A percentile compares a stretch with the other conserved stretches of the same genome.
Evolutionary conservation across 306 rosid genomes (phyloP).

Genomic region (Cicer yamashitae): DNA sequence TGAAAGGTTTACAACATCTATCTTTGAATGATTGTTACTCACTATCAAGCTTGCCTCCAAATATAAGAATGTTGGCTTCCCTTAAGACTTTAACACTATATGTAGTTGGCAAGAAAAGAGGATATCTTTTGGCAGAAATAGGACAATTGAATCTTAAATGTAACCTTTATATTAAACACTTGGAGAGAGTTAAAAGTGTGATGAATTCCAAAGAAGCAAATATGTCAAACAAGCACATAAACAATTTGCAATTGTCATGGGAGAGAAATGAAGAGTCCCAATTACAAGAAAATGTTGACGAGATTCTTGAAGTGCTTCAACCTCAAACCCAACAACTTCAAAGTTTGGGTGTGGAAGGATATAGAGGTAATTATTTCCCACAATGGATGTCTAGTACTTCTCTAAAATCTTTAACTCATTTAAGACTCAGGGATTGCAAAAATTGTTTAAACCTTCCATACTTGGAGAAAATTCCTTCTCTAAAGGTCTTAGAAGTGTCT

Average conservation of each 20-base stretch:
- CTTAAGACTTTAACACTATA: slow-evolving; percentile 1
- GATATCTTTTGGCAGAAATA: slow-evolving; percentile 35
- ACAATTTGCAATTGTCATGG: slow-evolving; percentile 9
- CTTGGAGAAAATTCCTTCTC: slow-evolving; percentile 16
- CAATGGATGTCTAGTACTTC: slow-evolving; percentile 34
- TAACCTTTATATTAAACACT: slow-evolving; percentile 17
- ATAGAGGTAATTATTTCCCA: slow-evolving; percentile 18
- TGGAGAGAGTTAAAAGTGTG: slow-evolving; percentile 13
- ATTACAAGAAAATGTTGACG: slow-evolving; percentile 4
- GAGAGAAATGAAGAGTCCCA: background rate
- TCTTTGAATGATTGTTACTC: rapidly evolving
- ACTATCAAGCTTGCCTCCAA: background rate
- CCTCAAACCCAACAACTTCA: slow-evolving; percentile 9
- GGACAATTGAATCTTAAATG: slow-evolving; percentile 28
- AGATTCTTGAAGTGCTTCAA: slow-evolving; percentile 33
- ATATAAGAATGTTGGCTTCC: background rate
- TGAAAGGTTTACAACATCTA: slow-evolving; percentile 31
- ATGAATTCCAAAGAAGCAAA: slow-evolving; percentile 28
- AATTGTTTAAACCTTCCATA: slow-evolving; percentile 1
- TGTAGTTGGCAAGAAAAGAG: slow-evolving; percentile 17
- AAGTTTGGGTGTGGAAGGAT: background rate
- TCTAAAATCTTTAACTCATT: background rate
- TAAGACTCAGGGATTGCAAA: background rate
- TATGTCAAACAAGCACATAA: slow-evolving; percentile 3
- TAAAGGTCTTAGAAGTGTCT: background rate